These are phyloP conservation scores for Anisodus tanguticus DNA, from an alignment of 257 asterid species.

Conservation along the genomic window DNA sequence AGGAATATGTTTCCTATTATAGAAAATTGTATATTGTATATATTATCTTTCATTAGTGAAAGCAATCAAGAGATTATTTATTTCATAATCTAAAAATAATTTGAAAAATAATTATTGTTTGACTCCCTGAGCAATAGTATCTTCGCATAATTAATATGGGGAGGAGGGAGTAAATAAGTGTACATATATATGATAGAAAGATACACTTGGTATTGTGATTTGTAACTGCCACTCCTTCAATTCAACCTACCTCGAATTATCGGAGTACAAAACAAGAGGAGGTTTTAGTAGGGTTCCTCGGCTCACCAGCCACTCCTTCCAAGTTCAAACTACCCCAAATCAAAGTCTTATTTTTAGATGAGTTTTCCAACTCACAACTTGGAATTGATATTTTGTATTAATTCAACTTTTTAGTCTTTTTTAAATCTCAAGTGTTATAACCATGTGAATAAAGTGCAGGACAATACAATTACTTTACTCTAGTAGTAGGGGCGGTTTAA, in stretches of 20 bases:
- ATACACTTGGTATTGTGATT: not conserved
- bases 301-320: conserved; percentile 12
- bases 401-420: not conserved
- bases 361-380: not conserved
- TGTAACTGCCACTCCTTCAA: not conserved
- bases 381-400: not conserved
- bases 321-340: not conserved
- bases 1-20: too few species aligned
- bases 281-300: not conserved
- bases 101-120: too few species aligned
- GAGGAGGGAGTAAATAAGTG: not conserved
- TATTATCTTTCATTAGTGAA: too few species aligned
- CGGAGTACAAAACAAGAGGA: not conserved
- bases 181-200: not conserved
- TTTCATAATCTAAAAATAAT: too few species aligned
- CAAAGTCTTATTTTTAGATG: not conserved
- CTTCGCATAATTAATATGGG: not conserved
- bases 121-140: too few species aligned
- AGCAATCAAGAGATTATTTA: too few species aligned
- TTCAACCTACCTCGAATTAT: not conserved
- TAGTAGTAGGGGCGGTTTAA: too few species aligned
- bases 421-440: too few species aligned
- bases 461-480: too few species aligned
- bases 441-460: too few species aligned
- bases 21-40: too few species aligned